These are phyloP conservation scores for Dendrocalamus sinicus DNA, from an alignment of 176 grass and related monocot species.

Conservation along the genomic window DNA sequence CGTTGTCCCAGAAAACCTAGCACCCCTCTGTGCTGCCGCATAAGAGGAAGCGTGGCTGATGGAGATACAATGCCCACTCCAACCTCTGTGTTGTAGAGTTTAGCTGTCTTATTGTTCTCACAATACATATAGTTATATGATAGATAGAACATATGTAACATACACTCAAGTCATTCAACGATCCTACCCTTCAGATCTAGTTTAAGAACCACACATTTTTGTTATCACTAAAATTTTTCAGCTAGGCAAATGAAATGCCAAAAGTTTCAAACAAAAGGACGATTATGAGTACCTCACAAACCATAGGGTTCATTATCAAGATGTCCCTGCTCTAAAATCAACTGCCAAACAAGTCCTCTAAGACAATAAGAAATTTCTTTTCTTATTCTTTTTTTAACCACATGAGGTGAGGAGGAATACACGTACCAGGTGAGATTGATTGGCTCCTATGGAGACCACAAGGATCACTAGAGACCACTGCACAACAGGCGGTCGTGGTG, in stretches of 20 bases:
- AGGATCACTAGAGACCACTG: too few relatives aligned
- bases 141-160: neutral
- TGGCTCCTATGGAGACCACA: too few relatives aligned
- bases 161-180: neutral
- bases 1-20: too few relatives aligned
- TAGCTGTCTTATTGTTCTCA: neutral
- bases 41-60: too few relatives aligned
- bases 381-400: slow-evolving; percentile 86
- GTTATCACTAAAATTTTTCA: neutral
- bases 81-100: neutral
- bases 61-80: too few relatives aligned
- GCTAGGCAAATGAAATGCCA: neutral
- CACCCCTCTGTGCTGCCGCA: too few relatives aligned
- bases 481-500: too few relatives aligned
- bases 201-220: neutral
- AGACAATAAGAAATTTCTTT: slow-evolving; percentile 97
- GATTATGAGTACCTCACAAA: slow-evolving; percentile 77
- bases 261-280: neutral
- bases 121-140: neutral
- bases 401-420: slow-evolving; percentile 47
- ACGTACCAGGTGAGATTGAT: too few relatives aligned
- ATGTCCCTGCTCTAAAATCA: slow-evolving; percentile 97
- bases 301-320: slow-evolving; percentile 76
- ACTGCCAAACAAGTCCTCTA: slow-evolving; percentile 93
- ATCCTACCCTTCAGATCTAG: neutral